Evolutionary conservation across 169 alveolate species (phyloP), one percentile per base, ranked within the genome.

Genomic region (Plasmodium falciparum): DNA sequence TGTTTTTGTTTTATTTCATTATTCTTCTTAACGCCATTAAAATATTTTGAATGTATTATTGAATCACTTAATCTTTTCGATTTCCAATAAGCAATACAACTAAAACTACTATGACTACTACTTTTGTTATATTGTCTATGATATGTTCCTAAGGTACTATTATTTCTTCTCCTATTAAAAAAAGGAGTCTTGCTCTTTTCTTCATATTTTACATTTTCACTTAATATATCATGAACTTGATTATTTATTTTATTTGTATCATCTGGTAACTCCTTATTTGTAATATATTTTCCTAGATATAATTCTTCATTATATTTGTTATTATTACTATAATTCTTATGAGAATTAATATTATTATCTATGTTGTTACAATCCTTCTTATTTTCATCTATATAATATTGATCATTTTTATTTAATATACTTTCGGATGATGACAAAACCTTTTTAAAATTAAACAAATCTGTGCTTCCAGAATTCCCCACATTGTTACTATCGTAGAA

Each of bases 401-500:
- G 2, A 39, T 39, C 47, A 39, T 39, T 39, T 39, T 39, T 39
- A 39, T 39, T 39, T 39, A 39, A 5, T 7, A 39, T 5, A 39
- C 47, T 39, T 39, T 39, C 47, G 8, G 47, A 39, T 13, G 73
- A 15, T 12, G 39, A 69, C 52, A 17, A 13, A 1, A 1, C 71
- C 20, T 49, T 65, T 29, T 47, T 78, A 58, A 58, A 61, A 20
- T 74, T 50, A 50, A 66, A 78, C n/a, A 78, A 58, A 58, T 66
- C 89, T n/a, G 52, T 61, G 66, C 88, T 61, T 45, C 43, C 63
- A 24, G 63, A 59, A 66, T 61, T 74, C 0, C 67, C 88, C 24
- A 74, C 39, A 66, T 74, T 29, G 22, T 45, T 61, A 50, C 74
- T 74, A 29, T 74, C 74, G 47, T 74, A 74, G 61, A 74, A 74